Evolutionary conservation across 1,284 basidiomycete genomes (phyloP), one percentile per base, ranked within the genome.

Genomic region (Melampsora larici-populina): DNA sequence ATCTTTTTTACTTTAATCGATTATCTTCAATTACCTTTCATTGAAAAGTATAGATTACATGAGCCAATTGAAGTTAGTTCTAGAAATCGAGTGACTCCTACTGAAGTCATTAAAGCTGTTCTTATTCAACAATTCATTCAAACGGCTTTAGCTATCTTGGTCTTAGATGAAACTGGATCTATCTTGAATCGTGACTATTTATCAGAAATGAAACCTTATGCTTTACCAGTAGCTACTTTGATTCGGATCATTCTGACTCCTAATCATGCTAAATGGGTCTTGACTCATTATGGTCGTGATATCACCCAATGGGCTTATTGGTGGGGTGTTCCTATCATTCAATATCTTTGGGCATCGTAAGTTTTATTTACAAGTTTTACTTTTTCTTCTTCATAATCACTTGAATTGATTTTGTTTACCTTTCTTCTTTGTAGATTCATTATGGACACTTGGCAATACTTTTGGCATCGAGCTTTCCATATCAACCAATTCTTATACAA

Each of bases 381-480:
- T 21, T 77, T 31, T 43, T 18, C 29, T 43, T 48, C 40, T 55
- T 29, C 29, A 21, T 21, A 51, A 26, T 51, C 18, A 29, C 40
- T 9, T 60, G n/a, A 24, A 26, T 60, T 60, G n/a, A 29, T 46
- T 76, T 55, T 24, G 40, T 18, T 48, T 73, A 31, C 49, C 46
- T 79, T 70, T 75, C 55, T 24, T 66, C 78, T 80, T 43, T 21
- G 3, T 80, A 97, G 94, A 86, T 92, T 97, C 84, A 84, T 96
- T 79, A 91, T 99, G 82, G 96, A 99, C 85, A 94, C 95, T 46
- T 98, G 94, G 94, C 94, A 99, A 85, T 99, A 99, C 85, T 93
- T 93, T 85, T 87, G 94, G 55, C 96, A 99, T 84, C 92, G 97
- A 66, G 85, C 87, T 58, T 93, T 97, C 90, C 96, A 99, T 86